phyloP scores from a whole-genome alignment of 305 asterid genomes.

The Galium porrigens region DNA sequence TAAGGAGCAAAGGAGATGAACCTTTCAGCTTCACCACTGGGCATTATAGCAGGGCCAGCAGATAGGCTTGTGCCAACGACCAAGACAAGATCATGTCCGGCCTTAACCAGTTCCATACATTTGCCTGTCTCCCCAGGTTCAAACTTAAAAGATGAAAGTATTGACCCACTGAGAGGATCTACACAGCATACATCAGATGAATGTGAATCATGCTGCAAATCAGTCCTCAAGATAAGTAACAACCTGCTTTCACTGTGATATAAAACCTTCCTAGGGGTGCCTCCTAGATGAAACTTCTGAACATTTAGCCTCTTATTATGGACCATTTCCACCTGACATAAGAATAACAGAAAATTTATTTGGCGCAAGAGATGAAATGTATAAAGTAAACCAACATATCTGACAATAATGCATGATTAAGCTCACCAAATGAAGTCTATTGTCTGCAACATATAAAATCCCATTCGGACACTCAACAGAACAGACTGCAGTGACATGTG shows the following conservation, averaged over 20 bases:
- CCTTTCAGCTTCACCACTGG: constrained; percentile 99
- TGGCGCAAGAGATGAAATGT: not conserved
- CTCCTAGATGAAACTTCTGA: constrained; percentile 89
- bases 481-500: constrained; percentile 88
- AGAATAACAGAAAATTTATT: not conserved
- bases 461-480: constrained; percentile 84
- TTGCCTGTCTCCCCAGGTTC: constrained; percentile 87
- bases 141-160: constrained; percentile 67
- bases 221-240: constrained; percentile 82
- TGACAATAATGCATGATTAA: not conserved
- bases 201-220: constrained; percentile 48
- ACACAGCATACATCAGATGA: constrained; percentile 87
- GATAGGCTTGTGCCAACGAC: constrained; percentile 85
- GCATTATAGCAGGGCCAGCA: constrained; percentile 86
- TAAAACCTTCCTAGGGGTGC: constrained; percentile 84
- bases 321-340: constrained; percentile 85
- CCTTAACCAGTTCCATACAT: constrained; percentile 87
- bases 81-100: constrained; percentile 60
- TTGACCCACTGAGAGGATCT: constrained; percentile 82
- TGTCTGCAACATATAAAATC: constrained; percentile 83
- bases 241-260: constrained; percentile 71
- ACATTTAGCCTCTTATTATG: constrained; percentile 93
- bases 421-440: constrained; percentile 87
- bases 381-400: not conserved
- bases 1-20: constrained; percentile 18